A percentile compares a stretch with the other conserved stretches of the same genome.
Conservation (phyloP, 1,139 yeast genomes). For the Eremothecium sinecaudum region DNA sequence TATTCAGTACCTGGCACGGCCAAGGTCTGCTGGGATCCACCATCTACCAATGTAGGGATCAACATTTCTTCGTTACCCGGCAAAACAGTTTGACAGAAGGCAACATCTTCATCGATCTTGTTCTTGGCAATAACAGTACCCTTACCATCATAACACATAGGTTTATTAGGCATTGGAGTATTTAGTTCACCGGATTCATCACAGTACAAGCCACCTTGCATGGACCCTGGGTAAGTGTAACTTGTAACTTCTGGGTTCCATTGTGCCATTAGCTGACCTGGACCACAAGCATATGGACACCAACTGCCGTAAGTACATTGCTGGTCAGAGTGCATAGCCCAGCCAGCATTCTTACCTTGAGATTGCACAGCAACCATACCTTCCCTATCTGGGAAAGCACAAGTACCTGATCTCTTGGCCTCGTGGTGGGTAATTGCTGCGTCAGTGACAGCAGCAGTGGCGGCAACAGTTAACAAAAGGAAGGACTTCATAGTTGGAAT, state of each 20-base stretch:
- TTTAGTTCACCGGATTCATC: conserved; percentile 57
- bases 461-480: conserved; percentile 5
- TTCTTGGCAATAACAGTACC: conserved; percentile 61
- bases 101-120: conserved; percentile 44
- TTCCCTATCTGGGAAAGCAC: conserved; percentile 55
- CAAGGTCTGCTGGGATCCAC: conserved; percentile 40
- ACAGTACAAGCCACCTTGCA: conserved; percentile 76
- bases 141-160: conserved; percentile 66
- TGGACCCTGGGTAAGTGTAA: conserved; percentile 60
- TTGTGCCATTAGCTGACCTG: conserved; percentile 73
- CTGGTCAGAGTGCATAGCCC: conserved; percentile 82
- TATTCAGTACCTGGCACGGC: conserved; percentile 80
- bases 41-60: conserved; percentile 62
- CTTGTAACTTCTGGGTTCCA: conserved; percentile 57
- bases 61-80: conserved; percentile 94
- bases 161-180: conserved; percentile 42
- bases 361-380: conserved; percentile 64
- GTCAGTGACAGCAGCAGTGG: neutral
- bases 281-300: conserved; percentile 85
- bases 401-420: conserved; percentile 33
- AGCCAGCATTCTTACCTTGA: conserved; percentile 56
- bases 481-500: conserved; percentile 3
- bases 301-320: conserved; percentile 61
- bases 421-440: neutral
- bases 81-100: conserved; percentile 85